These are phyloP conservation scores for Monosporascus sp. DNA, from an alignment of 2,329 filamentous ascomycete species.

Conservation along the genomic window DNA sequence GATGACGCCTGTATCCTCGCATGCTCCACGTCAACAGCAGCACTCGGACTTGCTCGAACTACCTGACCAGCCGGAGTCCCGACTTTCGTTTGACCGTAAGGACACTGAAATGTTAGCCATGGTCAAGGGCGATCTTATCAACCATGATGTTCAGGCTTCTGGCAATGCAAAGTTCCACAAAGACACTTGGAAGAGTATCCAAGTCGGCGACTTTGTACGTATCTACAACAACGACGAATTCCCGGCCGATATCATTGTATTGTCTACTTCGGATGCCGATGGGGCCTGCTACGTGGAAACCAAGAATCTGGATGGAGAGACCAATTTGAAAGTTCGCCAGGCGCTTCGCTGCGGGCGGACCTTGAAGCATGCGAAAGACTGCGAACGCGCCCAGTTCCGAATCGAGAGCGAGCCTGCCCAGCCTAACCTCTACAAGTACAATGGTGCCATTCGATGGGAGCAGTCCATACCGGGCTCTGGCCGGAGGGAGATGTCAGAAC, in stretches of 20 bases:
- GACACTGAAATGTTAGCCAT: conserved; percentile 35
- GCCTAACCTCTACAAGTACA: conserved; percentile 93
- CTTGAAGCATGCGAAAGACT: conserved; percentile 85
- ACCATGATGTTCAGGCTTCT: conserved; percentile 58
- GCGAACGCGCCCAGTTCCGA: conserved; percentile 79
- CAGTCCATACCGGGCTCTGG: conserved; percentile 62
- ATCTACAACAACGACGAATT: conserved; percentile 95
- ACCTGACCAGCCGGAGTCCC: conserved; percentile 24
- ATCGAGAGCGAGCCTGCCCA: conserved; percentile 91
- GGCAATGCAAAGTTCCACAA: conserved; percentile 83
- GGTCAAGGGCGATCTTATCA: conserved; percentile 60
- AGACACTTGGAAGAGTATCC: conserved; percentile 90
- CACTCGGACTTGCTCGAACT: conserved; percentile 19
- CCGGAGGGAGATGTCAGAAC: conserved; percentile 77
- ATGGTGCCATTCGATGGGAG: conserved; percentile 79
- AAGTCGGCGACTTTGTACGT: conserved; percentile 93
- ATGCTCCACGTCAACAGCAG: conserved; percentile 46
- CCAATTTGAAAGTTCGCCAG: conserved; percentile 91
- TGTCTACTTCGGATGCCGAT: conserved; percentile 89
- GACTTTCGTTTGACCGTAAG: conserved; percentile 31
- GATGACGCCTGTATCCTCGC: conserved; percentile 92
- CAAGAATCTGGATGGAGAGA: conserved; percentile 96
- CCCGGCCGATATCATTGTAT: conserved; percentile 85
- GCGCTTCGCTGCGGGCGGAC: conserved; percentile 79
- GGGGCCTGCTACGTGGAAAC: conserved; percentile 97